Evolutionary conservation across 2,329 filamentous ascomycete species (phyloP), one percentile per base, ranked within the genome.

Genomic region (Geosmithia putterillii): DNA sequence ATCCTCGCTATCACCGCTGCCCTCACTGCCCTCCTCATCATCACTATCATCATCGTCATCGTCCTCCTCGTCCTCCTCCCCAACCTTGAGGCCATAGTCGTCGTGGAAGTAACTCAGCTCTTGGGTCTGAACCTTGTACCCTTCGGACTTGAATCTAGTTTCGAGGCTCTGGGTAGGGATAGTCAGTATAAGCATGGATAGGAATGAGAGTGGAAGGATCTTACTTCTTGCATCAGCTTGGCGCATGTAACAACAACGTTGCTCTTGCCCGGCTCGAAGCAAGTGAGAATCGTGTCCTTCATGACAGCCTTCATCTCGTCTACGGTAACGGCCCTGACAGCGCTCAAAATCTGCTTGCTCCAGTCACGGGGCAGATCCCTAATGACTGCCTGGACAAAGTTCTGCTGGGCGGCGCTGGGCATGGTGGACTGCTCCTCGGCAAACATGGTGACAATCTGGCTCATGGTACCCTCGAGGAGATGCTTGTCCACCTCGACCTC

Each of bases 231-330:
- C 75, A 95, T 83, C 41, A 87, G 75, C 15, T 83, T 82, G 18
- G 87, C 85, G 58, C 90, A 95, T 7, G 90, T 95, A 42, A 95
- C 74, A 3, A 95, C 79, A 42, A 95, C 67, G 57, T 96, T 94
- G 49, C 87, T 81, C 58, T 74, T 86, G 18, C 81, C 78, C 0
- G 89, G 79, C 50, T 79, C 73, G 59, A 98, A 96, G 32, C 92
- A 71, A 0, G 84, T 83, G 52, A 94, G 57, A 23, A 98, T 71
- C 42, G 90, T 72, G 17, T 86, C 80, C 42, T 67, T 74, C 66
- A 98, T 77, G 2, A 78, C 84, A 20, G 69, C 67, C 59, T 78
- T 82, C 50, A 96, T 83, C 54, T 95, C 78, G 12, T 89, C 81
- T 2, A 79, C 74, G 0, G 70, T 81, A 6, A 95, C 86, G 38